A percentile compares a stretch with the other conserved stretches of the same genome.
Conservation (phyloP, 495 filamentous ascomycete species). For the Poronia punctata region DNA sequence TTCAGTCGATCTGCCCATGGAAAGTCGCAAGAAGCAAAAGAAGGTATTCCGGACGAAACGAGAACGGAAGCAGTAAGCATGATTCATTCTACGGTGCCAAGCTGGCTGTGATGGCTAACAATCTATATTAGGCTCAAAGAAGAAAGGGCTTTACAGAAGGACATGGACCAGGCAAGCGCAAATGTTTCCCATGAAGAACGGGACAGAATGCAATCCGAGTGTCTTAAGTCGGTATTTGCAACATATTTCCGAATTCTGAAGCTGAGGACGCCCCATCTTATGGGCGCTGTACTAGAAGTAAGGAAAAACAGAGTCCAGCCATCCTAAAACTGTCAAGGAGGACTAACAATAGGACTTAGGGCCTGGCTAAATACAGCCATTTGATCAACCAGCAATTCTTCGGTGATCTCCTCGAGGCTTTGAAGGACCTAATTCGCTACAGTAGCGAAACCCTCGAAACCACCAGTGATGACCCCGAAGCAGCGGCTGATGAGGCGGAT, state of each 20-base stretch:
- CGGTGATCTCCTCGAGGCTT: conserved; percentile 84
- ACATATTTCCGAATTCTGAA: conserved; percentile 93
- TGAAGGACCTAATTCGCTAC: conserved; percentile 81
- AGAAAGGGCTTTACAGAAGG: conserved; percentile 79
- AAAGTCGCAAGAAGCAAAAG: conserved; percentile 59
- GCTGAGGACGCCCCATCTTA: conserved; percentile 64
- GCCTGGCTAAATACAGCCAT: conserved; percentile 82
- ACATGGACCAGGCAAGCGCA: conserved; percentile 89
- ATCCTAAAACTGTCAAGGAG: neutral
- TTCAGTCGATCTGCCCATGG: conserved; percentile 52
- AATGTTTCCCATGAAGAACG: conserved; percentile 84
- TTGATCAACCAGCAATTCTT: conserved; percentile 98
- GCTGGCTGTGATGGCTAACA: conserved; percentile 8
- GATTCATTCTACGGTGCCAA: too few relatives aligned
- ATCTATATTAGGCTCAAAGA: conserved; percentile 52
- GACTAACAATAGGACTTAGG: conserved; percentile 50
- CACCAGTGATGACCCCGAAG: conserved; percentile 33
- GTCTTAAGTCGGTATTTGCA: conserved; percentile 89
- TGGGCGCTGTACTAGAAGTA: conserved; percentile 66
- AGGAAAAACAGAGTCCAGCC: neutral
- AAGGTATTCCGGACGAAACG: conserved; percentile 46
- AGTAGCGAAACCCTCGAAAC: conserved; percentile 46
- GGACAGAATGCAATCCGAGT: conserved; percentile 88
- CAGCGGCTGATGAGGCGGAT: conserved; percentile 30
- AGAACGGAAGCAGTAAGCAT: conserved; percentile 34